A percentile compares a stretch with the other conserved stretches of the same genome.
Conservation (phyloP, 2,329 filamentous ascomycete species). For the Xylaria sp. region DNA sequence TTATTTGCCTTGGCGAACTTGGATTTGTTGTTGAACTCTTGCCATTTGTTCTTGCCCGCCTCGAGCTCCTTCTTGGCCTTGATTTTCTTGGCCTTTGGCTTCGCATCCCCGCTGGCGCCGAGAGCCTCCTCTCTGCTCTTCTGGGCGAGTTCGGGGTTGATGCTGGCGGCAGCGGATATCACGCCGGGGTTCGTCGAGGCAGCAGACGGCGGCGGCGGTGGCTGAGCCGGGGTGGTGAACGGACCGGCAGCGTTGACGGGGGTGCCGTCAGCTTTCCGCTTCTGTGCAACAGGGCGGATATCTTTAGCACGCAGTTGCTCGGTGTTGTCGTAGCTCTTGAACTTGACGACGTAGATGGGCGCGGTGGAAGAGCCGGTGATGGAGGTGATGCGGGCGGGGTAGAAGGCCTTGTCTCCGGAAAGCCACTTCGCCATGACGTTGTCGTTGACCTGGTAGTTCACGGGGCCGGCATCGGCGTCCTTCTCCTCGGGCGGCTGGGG, state of each 20-base stretch:
- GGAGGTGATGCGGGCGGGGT: slow-evolving; percentile 89
- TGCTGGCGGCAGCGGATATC: slow-evolving; percentile 62
- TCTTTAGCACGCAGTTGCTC: slow-evolving; percentile 84
- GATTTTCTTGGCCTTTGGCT: slow-evolving; percentile 83
- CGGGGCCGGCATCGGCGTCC: slow-evolving; percentile 54
- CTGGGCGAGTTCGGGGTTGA: slow-evolving; percentile 57
- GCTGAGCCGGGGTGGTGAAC: slow-evolving; percentile 43
- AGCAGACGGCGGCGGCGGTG: slow-evolving; percentile 36
- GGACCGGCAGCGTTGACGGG: slow-evolving; percentile 54
- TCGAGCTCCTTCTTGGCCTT: slow-evolving; percentile 92
- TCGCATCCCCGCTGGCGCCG: slow-evolving; percentile 72
- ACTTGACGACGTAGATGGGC: slow-evolving; percentile 92
- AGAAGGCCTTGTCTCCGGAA: slow-evolving; percentile 87
- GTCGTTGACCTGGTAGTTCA: slow-evolving; percentile 84
- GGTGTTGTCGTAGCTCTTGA: slow-evolving; percentile 86
- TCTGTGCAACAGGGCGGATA: slow-evolving; percentile 78
- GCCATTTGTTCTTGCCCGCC: slow-evolving; percentile 90
- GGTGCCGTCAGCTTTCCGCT: slow-evolving; percentile 85
- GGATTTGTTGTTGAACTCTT: slow-evolving; percentile 83
- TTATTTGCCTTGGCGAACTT: slow-evolving; percentile 66
- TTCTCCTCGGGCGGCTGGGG: slow-evolving; percentile 58
- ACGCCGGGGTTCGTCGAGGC: slow-evolving; percentile 51
- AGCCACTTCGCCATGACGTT: slow-evolving; percentile 89
- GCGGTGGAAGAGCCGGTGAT: slow-evolving; percentile 91
- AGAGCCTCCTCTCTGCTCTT: slow-evolving; percentile 63